These are phyloP conservation scores for Ophiostoma sp. DNA, from an alignment of 2,329 filamentous ascomycete genomes.

Conservation along the genomic window DNA sequence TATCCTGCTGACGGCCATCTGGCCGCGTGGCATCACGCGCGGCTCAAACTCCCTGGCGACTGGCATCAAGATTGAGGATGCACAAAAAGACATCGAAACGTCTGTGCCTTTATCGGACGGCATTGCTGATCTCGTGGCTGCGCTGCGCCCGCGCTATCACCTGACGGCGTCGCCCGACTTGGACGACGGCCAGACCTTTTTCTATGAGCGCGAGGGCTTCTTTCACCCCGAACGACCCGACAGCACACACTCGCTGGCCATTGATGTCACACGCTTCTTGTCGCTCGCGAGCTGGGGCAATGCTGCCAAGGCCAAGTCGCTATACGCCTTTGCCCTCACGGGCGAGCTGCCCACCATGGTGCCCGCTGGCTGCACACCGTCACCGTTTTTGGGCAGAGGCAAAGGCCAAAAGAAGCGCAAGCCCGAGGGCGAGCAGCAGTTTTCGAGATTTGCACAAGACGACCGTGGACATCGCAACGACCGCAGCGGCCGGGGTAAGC, in stretches of 20 bases:
- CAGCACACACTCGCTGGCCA: constrained; percentile 44
- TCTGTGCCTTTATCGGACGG: constrained; percentile 42
- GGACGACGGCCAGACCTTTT: constrained; percentile 42
- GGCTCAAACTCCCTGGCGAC: constrained; percentile 60
- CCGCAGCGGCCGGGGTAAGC: constrained; percentile 38
- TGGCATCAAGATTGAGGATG: constrained; percentile 35
- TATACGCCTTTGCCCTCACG: constrained; percentile 73
- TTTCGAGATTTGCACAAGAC: constrained; percentile 47
- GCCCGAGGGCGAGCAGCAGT: constrained; percentile 35
- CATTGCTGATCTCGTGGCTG: constrained; percentile 70
- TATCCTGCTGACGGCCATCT: constrained; percentile 79
- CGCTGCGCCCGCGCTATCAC: constrained; percentile 87
- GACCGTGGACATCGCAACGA: constrained; percentile 30
- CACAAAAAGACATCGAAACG: constrained; percentile 36
- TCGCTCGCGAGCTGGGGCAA: constrained; percentile 79
- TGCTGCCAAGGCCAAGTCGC: constrained; percentile 66
- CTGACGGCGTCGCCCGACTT: constrained; percentile 51
- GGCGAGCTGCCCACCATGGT: constrained; percentile 55
- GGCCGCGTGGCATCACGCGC: constrained; percentile 68
- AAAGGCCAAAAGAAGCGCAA: constrained; percentile 24
- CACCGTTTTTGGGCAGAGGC: constrained; percentile 53
- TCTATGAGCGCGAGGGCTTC: constrained; percentile 91
- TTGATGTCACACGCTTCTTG: constrained; percentile 75
- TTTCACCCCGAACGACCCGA: constrained; percentile 53
- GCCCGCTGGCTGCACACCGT: constrained; percentile 66